These are phyloP conservation scores for Pseudogymnoascus sp. DNA, from an alignment of 2,329 filamentous ascomycete genomes.

Conservation along the genomic window DNA sequence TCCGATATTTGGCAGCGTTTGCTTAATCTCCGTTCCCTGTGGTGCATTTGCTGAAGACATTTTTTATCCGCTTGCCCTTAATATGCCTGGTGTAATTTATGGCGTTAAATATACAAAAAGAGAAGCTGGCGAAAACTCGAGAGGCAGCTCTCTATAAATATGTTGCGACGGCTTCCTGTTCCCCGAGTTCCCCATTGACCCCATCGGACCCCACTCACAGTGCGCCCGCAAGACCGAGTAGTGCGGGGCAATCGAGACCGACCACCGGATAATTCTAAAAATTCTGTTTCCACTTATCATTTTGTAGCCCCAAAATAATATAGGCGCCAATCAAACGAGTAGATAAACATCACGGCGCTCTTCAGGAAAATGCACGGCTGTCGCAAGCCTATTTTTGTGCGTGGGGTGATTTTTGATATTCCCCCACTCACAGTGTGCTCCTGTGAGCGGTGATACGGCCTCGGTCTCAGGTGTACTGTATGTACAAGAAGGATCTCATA, in stretches of 20 bases:
- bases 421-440: not conserved
- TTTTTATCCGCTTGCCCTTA: not conserved
- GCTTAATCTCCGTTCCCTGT: constrained; percentile 29
- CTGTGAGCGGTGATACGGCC: not conserved
- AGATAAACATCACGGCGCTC: not conserved
- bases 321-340: not conserved
- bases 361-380: not conserved
- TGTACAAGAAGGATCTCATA: not conserved
- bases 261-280: not conserved
- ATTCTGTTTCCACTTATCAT: not conserved
- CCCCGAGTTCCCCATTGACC: not conserved
- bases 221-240: not conserved
- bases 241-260: not conserved
- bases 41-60: constrained; percentile 11
- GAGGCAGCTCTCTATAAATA: not conserved
- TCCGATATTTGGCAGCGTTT: constrained; percentile 80
- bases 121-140: not conserved
- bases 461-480: not conserved
- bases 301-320: not conserved
- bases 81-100: not conserved
- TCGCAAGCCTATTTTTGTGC: not conserved
- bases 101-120: not conserved
- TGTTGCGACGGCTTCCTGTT: not conserved
- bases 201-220: not conserved
- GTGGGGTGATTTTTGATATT: not conserved